phyloP scores from a whole-genome alignment of 1,139 yeast species.

The Saccharomyces hybrid region DNA sequence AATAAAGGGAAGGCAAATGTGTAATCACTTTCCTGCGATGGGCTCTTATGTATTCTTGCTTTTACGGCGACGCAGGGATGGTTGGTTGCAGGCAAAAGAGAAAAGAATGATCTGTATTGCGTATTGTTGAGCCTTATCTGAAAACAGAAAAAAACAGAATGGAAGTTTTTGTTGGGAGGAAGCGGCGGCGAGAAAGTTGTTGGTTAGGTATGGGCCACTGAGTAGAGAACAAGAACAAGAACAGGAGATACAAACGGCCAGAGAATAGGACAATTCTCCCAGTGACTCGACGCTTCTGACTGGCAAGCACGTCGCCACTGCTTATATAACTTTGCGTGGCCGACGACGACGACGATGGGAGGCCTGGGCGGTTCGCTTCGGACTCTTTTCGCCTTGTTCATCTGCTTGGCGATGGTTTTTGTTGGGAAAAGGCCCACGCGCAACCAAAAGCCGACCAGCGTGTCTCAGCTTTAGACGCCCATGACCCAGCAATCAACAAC shows the following conservation, averaged over 20 bases:
- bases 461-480: not conserved
- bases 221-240: not conserved
- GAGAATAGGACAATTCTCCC: not conserved
- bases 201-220: not conserved
- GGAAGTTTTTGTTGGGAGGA: not conserved
- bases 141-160: not conserved
- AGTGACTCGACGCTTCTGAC: not conserved
- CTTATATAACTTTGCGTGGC: not conserved
- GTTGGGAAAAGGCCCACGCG: not conserved
- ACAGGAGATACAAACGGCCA: not conserved
- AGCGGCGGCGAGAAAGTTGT: not conserved
- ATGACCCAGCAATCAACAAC: not conserved
- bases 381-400: not conserved
- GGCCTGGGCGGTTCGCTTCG: slow-evolving; percentile 1
- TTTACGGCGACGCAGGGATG: not conserved
- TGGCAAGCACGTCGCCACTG: not conserved
- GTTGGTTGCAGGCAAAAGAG: not conserved
- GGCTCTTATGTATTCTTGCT: not conserved
- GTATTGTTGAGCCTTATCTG: not conserved
- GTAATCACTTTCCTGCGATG: not conserved
- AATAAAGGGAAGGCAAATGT: not conserved
- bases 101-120: not conserved
- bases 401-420: not conserved
- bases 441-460: not conserved
- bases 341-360: not conserved